These are phyloP conservation scores for Pezicula rhizophila DNA, from an alignment of 2,329 filamentous ascomycete species.

Conservation along the genomic window DNA sequence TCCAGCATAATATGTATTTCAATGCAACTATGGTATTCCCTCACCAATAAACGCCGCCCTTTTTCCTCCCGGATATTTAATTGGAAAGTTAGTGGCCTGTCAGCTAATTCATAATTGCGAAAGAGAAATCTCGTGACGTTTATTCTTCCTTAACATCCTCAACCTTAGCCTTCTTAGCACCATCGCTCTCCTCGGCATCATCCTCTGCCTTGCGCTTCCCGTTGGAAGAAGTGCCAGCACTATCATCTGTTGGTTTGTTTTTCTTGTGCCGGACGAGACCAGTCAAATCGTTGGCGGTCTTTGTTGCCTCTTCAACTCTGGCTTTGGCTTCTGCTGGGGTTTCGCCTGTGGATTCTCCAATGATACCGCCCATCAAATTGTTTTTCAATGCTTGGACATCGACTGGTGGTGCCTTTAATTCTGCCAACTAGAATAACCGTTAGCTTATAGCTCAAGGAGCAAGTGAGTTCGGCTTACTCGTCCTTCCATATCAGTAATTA, in stretches of 20 bases:
- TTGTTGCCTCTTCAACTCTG: slow-evolving; percentile 65
- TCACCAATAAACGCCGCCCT: neutral
- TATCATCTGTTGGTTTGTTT: slow-evolving; percentile 29
- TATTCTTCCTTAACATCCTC: slow-evolving; percentile 13
- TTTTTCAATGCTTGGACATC: slow-evolving; percentile 49
- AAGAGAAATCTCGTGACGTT: neutral
- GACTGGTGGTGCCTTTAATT: slow-evolving; percentile 59
- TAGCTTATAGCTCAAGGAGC: slow-evolving; percentile 3
- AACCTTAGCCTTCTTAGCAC: slow-evolving; percentile 27
- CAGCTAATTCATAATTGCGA: neutral
- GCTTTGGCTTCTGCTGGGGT: slow-evolving; percentile 54
- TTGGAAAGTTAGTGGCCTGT: neutral
- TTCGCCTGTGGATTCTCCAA: slow-evolving; percentile 59
- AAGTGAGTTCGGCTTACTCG: slow-evolving; percentile 42
- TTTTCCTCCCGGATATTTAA: neutral
- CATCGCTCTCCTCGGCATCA: slow-evolving; percentile 20
- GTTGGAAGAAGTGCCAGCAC: slow-evolving; percentile 28
- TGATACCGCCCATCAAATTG: slow-evolving; percentile 48
- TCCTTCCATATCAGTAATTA: slow-evolving; percentile 73
- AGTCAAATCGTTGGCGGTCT: slow-evolving; percentile 68
- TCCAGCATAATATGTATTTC: no score
- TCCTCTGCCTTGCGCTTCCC: slow-evolving; percentile 50
- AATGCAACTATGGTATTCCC: neutral
- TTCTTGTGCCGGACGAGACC: slow-evolving; percentile 68
- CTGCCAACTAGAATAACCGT: slow-evolving; percentile 47